Base-by-base conservation (phyloP, 768 basidiomycete genomes). In the Rubroboletus satanas region DNA sequence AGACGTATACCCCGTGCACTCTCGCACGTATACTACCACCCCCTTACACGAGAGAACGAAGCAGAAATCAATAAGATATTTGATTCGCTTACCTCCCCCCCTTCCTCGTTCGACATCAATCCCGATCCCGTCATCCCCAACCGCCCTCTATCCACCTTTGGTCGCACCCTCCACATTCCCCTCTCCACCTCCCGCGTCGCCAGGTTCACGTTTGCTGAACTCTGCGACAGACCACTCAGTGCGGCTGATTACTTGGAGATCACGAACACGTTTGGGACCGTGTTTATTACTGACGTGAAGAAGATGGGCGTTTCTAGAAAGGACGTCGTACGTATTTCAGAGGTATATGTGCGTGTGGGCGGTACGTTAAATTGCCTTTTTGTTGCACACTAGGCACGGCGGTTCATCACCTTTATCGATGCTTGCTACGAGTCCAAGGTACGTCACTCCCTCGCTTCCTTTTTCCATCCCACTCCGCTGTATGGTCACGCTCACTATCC, bases 371-470 rank as follows among this genome's bases (percentile, higher is more conserved):
- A 15, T 31, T 28, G 1, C 1, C 11, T 42, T 38, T 14, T 21
- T 3, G 10, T 28, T 37, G 17, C 15, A 21, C 33, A 0, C 45
- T 21, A 91, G 90, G 95, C 95, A 18, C 79, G 97, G 62, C 77
- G 97, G 58, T 98, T 99, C 68, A 99, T 99, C 66, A 95, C 95
- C 1, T 98, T 98, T 69, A 87, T 99, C 62, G 97, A 99, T 75
- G 91, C 93, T 23, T 95, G 93, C 66, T 96, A 96, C 63, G 93
- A 96, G 68, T 93, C 85, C 77, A 90, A 87, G 79, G 87, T 85
- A 64, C 9, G 71, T 56, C 21, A 26, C 14, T 7, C 39, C 9
- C n/a, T 32, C 26, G 14, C 17, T 45, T 49, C 38, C 5, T 18
- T 32, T 8, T 8, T 11, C 9, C 18, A n/a, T 17, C 42, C 32